Evolutionary conservation across 1,139 yeast species (phyloP), one percentile per base, ranked within the genome.

Genomic region (Lodderomyces metapsilosis): DNA sequence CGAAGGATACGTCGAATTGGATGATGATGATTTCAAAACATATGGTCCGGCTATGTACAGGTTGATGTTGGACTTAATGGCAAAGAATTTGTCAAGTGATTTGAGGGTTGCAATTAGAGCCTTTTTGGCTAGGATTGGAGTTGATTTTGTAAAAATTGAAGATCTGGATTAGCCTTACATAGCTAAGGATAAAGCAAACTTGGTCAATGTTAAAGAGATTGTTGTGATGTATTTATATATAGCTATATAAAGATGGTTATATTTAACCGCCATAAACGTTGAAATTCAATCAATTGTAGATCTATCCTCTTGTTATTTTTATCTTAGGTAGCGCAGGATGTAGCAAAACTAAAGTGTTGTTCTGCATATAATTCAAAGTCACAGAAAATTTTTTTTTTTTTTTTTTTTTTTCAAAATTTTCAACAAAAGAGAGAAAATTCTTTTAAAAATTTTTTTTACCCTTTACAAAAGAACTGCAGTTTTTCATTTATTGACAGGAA

Each of bases 1-100:
- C 50, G 89, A 85, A 58, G 96, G 96, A 4, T 84, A 84, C 56
- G 76, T 80, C 36, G 88, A 82, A 54, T 75, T 92, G 51, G 87
- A 85, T 51, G 86, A 83, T 37, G 78, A 65, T 1, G 97, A 92
- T 59, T 91, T 92, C 62, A 62, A 62, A 31, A 64, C 65, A 43
- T 76, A 80, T 52, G 76, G 88, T 44, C 83, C 88, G 2, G 71
- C 63, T 20, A 78, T 88, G 68, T 92, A 88, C 62, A 75, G 74
- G 22, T 73, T 82, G 42, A 80, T 88, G 16, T 70, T 89, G 53
- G 75, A 72, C 41, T 69, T 91, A 37, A 71, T 92, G 51, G 77
- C 81, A 52, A 83, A 84, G 64, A 82, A 80, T 49, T 72, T 88
- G 56, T 77, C 88, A 22, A 66, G 79, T 0, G 95, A 88, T 44